A percentile compares a stretch with the other conserved stretches of the same genome.
Evolutionary conservation across 306 rosid species (phyloP).

Genomic region (Prinsepia uniflora): DNA sequence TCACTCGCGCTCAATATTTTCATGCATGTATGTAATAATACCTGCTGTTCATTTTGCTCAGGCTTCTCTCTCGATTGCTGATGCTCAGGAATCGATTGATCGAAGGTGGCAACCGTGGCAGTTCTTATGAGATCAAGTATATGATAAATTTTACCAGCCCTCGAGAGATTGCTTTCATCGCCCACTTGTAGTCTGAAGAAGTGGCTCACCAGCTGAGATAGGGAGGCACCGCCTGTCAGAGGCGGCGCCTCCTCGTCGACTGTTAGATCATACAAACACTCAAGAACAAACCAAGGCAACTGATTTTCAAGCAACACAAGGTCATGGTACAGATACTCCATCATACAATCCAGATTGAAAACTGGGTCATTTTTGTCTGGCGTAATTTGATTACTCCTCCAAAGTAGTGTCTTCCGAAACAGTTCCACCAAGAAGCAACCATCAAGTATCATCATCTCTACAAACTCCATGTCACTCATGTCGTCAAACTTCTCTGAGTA

Average conservation of each 20-base stretch:
- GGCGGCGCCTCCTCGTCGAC: background rate
- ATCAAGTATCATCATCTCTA: conserved; percentile 27
- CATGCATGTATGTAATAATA: too few species aligned
- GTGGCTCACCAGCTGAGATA: background rate
- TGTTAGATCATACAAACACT: background rate
- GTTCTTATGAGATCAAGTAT: background rate
- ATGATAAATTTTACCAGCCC: background rate
- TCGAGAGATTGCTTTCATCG: too few species aligned
- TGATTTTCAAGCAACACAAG: conserved; percentile 29
- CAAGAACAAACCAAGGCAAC: conserved; percentile 30
- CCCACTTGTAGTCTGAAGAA: background rate
- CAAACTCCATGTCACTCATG: background rate
- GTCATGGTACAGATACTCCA: conserved; percentile 10
- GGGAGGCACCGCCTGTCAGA: background rate
- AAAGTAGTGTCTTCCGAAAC: background rate
- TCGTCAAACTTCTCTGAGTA: conserved; percentile 2
- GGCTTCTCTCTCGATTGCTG: too few species aligned
- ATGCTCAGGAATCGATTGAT: too few species aligned
- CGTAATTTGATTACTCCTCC: rapidly evolving
- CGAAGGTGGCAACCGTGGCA: background rate
- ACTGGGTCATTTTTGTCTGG: conserved; percentile 2
- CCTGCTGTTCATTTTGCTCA: too few species aligned
- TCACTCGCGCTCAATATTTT: too few species aligned
- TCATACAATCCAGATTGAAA: conserved; percentile 9
- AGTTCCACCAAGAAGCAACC: conserved; percentile 34